Evolutionary conservation across 2,329 filamentous ascomycete species (phyloP).

Genomic region (Epichloe elymi): DNA sequence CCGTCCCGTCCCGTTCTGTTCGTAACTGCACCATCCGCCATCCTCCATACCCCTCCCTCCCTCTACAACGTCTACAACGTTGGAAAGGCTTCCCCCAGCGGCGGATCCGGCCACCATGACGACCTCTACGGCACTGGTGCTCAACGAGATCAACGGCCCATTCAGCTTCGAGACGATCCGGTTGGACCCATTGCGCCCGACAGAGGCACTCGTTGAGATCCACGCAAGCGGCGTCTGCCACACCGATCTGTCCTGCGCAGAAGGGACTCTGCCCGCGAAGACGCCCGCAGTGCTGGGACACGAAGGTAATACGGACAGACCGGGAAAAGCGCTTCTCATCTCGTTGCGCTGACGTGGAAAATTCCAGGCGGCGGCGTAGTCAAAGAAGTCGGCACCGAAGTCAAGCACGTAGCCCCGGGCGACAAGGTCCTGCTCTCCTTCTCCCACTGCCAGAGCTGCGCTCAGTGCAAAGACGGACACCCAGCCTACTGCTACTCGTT

Average conservation of each 20-base stretch:
- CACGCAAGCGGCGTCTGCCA: constrained; percentile 2
- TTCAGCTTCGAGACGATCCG: neutral
- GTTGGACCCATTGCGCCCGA: neutral
- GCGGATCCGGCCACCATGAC: neutral
- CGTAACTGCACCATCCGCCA: too few relatives aligned
- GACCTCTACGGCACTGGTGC: neutral
- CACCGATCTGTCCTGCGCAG: neutral
- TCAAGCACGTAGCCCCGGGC: neutral
- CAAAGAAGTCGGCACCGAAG: neutral
- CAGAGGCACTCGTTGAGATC: neutral
- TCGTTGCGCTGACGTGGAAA: neutral
- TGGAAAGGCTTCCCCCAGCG: too few relatives aligned
- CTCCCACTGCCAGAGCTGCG: neutral
- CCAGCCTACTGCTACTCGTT: neutral
- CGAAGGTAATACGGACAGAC: neutral
- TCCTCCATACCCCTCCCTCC: too few relatives aligned
- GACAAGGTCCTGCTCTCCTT: constrained; percentile 1
- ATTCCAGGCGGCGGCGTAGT: neutral
- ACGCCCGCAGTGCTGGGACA: constrained; percentile 1
- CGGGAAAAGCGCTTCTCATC: neutral
- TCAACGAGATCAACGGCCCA: neutral
- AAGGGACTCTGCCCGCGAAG: neutral
- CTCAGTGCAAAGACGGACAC: neutral
- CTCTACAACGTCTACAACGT: too few relatives aligned
- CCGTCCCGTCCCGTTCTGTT: too few relatives aligned